These are phyloP conservation scores for Lactifluus subvellereus DNA, from an alignment of 768 basidiomycete species.

Conservation along the genomic window DNA sequence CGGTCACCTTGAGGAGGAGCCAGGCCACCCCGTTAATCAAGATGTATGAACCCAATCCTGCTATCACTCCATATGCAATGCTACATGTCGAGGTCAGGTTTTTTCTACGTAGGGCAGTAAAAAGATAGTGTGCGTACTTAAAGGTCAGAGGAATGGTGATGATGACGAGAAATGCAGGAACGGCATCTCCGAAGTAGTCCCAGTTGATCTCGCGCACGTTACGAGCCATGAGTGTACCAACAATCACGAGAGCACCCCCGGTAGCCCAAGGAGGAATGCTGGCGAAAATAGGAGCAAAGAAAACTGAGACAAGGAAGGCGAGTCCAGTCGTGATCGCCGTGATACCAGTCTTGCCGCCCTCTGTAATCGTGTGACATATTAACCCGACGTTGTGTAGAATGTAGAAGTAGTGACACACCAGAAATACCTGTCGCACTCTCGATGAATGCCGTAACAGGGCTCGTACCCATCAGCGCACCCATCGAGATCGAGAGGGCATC, in stretches of 20 bases:
- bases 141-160: constrained; percentile 73
- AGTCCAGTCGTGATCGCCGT: constrained; percentile 68
- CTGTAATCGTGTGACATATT: constrained; percentile 32
- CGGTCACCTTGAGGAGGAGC: constrained; percentile 45
- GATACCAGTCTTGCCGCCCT: constrained; percentile 86
- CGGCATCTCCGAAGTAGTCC: constrained; percentile 82
- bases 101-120: not conserved
- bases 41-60: constrained; percentile 65
- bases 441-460: constrained; percentile 77
- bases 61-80: constrained; percentile 87
- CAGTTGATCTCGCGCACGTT: constrained; percentile 84
- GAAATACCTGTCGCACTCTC: constrained; percentile 79
- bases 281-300: constrained; percentile 86
- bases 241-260: constrained; percentile 78
- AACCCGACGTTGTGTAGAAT: not conserved
- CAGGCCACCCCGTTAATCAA: constrained; percentile 68
- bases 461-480: constrained; percentile 73
- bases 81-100: constrained; percentile 34
- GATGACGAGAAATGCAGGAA: constrained; percentile 80
- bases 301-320: constrained; percentile 77
- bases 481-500: constrained; percentile 79
- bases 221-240: constrained; percentile 84
- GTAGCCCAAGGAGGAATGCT: constrained; percentile 86
- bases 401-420: constrained; percentile 34
- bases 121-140: constrained; percentile 46